Percentiles rank a stretch among this genome's conserved stretches.
Conservation (phyloP, 2,329 filamentous ascomycete species). For the Fusarium udum region DNA sequence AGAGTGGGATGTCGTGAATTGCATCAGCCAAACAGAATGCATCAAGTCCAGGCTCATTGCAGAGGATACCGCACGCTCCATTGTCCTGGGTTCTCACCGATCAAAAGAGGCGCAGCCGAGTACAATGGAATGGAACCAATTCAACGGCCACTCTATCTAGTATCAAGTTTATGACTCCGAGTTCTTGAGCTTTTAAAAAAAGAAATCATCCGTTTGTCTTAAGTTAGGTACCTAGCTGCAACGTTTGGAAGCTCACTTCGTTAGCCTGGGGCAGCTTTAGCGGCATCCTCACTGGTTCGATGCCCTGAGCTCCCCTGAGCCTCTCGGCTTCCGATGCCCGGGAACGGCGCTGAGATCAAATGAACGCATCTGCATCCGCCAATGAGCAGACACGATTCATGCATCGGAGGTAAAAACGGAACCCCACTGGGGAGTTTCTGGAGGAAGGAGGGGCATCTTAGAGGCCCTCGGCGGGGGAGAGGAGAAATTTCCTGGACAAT, state of each 20-base stretch:
- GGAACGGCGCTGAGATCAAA: slow-evolving; percentile 36
- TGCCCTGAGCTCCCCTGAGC: slow-evolving; percentile 16
- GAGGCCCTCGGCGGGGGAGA: slow-evolving; percentile 18
- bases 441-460: slow-evolving; percentile 28
- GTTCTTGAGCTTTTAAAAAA: slow-evolving; percentile 6
- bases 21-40: slow-evolving; percentile 24
- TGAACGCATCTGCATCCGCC: slow-evolving; percentile 8
- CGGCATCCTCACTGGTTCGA: slow-evolving; percentile 13
- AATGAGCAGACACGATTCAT: slow-evolving; percentile 24
- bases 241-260: slow-evolving; percentile 8
- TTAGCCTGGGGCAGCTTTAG: slow-evolving; percentile 4
- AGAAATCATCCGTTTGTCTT: not conserved
- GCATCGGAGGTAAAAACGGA: slow-evolving; percentile 40
- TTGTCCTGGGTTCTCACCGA: slow-evolving; percentile 8
- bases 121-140: not conserved
- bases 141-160: not conserved
- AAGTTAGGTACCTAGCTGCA: not conserved
- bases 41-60: slow-evolving; percentile 1
- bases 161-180: slow-evolving; percentile 7
- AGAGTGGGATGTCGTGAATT: slow-evolving; percentile 28
- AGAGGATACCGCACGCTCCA: not conserved
- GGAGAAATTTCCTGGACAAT: slow-evolving; percentile 37
- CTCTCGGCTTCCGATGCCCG: slow-evolving; percentile 41
- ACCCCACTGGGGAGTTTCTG: slow-evolving; percentile 27
- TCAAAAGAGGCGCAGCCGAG: slow-evolving; percentile 6